Base-by-base conservation (phyloP, 2,329 filamentous ascomycete genomes). In the Fusarium chaquense region DNA sequence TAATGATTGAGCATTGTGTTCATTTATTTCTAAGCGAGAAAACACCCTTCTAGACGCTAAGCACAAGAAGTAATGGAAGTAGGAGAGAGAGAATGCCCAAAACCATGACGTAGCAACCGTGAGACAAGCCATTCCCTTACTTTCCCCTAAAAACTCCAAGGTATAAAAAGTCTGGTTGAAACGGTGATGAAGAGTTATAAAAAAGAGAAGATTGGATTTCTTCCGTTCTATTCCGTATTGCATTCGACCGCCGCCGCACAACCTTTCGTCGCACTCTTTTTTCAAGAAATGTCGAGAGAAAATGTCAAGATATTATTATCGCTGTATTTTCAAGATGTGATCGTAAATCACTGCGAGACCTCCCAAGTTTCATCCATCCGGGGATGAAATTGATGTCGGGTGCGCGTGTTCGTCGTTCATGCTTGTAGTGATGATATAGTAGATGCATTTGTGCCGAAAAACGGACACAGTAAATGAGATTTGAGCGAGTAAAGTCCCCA, bases 231-330 rank as follows among this genome's bases (percentile, higher is more conserved):
- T 65, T 36, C 58, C 63, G 45, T 49, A 55, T 56, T 50, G 51
- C 63, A 13, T 22, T 47, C 26, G n/a, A 30, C 45, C 8, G n/a
- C 35, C 24, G 35, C 49, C 35, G 36, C n/a, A 45, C 38, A 41
- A 62, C 38, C 44, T 28, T 46, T 45, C 40, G 22, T 55, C 62
- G 43, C 52, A 36, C 49, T 41, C 44, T 36, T 41, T 66, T 56
- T 43, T 38, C 55, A 56, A 55, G 53, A 65, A 30, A 18, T 49
- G 20, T 49, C 28, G 28, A 33, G 53, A 41, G 35, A 59, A 64
- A 44, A 59, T 52, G 24, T 65, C 38, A 44, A 58, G 49, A 62
- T 43, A 62, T 60, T 62, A 62, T 56, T 56, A 62, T 62, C 55
- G 56, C 35, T 56, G 40, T 65, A 16, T 46, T 46, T 30, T 9